Percentiles rank a stretch among this genome's conserved stretches.
phyloP scores from a whole-genome alignment of 1,139 yeast genomes.

The Kurtzmaniella quercitrusa region DNA sequence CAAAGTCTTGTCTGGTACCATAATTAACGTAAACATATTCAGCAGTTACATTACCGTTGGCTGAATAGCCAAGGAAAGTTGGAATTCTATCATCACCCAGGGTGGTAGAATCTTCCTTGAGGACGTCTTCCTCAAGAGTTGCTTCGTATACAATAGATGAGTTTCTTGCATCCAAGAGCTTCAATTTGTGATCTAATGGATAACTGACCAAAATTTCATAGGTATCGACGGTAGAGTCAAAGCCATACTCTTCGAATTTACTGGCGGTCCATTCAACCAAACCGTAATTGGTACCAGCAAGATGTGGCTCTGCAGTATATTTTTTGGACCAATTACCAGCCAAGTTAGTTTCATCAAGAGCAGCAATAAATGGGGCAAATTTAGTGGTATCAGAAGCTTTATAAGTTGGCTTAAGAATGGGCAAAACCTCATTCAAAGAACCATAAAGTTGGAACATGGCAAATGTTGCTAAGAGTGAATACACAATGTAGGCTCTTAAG shows the following conservation, averaged over 20 bases:
- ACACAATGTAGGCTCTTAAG: no score
- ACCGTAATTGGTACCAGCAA: constrained; percentile 66
- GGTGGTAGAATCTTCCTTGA: constrained; percentile 70
- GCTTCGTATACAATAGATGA: constrained; percentile 51
- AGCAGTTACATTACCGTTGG: constrained; percentile 47
- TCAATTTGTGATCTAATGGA: constrained; percentile 47
- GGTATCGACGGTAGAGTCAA: constrained; percentile 48
- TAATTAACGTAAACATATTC: constrained; percentile 42
- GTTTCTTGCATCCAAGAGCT: constrained; percentile 29
- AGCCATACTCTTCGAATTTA: constrained; percentile 59
- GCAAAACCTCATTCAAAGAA: no score
- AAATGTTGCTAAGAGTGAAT: no score
- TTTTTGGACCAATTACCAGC: constrained; percentile 52
- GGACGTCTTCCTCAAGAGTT: constrained; percentile 63
- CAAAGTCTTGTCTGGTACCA: constrained; percentile 38
- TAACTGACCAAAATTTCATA: constrained; percentile 55
- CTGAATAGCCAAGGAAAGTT: constrained; percentile 44
- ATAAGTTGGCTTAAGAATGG: not conserved
- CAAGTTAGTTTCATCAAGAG: constrained; percentile 39
- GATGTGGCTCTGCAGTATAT: constrained; percentile 60
- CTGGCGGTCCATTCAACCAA: constrained; percentile 64
- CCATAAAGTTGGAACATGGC: no score
- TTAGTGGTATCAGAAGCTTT: not conserved
- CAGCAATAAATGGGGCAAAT: constrained; percentile 22
- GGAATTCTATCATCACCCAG: constrained; percentile 40